A percentile compares a stretch with the other conserved stretches of the same genome.
Conservation (phyloP, 2,329 filamentous ascomycete species). For the Paramyrothecium roridum region DNA sequence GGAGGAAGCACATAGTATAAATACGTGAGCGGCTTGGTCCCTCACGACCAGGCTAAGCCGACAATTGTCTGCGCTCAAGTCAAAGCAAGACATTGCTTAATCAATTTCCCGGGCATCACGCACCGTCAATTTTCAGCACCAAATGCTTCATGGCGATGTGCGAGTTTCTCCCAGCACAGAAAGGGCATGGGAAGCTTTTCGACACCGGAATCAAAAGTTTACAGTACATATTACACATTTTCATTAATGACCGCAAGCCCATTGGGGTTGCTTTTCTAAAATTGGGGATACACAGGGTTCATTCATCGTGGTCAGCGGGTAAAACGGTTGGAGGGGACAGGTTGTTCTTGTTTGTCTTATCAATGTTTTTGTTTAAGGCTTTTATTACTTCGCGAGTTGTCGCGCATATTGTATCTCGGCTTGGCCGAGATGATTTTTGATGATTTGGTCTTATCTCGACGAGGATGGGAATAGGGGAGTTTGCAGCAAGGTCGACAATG, state of each 20-base stretch:
- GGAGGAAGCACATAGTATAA: no score
- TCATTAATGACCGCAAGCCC: slow-evolving; percentile 15
- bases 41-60: no score
- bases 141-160: background rate
- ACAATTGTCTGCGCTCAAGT: no score
- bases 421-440: slow-evolving; percentile 5
- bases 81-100: no score
- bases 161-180: background rate
- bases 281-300: slow-evolving; percentile 26
- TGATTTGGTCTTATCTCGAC: slow-evolving; percentile 4
- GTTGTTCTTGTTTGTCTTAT: slow-evolving; percentile 12
- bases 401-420: background rate
- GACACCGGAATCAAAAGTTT: background rate
- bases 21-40: no score
- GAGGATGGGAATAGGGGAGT: no score
- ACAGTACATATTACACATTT: slow-evolving; percentile 21
- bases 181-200: background rate
- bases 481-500: no score
- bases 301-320: slow-evolving; percentile 36
- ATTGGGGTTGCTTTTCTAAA: slow-evolving; percentile 19
- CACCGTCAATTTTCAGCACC: no score
- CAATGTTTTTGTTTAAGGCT: slow-evolving; percentile 15
- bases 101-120: no score
- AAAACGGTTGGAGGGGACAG: slow-evolving; percentile 19
- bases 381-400: slow-evolving; percentile 9